A percentile compares a stretch with the other conserved stretches of the same genome.
Conservation (phyloP, 345 rosid species). For the Leavenworthia alabamica region DNA sequence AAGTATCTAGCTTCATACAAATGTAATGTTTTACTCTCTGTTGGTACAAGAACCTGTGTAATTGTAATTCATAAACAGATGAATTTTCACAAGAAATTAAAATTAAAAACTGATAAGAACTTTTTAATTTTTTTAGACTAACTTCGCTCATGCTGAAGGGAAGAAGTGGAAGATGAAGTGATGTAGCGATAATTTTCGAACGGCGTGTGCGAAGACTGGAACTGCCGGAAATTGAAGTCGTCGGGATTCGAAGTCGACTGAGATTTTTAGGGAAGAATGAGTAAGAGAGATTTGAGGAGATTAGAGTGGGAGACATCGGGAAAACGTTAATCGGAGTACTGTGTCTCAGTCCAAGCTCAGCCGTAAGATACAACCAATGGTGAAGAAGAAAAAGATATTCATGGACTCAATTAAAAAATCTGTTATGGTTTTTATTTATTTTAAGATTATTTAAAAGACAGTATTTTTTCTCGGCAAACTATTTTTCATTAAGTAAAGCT, state of each 20-base stretch:
- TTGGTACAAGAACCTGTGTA: slow-evolving; percentile 64
- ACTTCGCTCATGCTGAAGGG: slow-evolving; percentile 57
- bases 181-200: slow-evolving; percentile 8
- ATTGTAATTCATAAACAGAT: background rate
- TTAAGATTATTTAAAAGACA: too few species aligned
- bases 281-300: too few species aligned
- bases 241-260: slow-evolving; percentile 9
- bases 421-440: too few species aligned
- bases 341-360: too few species aligned
- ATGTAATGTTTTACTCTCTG: slow-evolving; percentile 70
- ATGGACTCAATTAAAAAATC: too few species aligned
- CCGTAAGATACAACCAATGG: too few species aligned
- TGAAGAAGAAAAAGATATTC: too few species aligned
- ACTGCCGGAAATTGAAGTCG: background rate
- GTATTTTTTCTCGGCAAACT: too few species aligned
- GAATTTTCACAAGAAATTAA: background rate
- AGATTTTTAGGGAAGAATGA: too few species aligned
- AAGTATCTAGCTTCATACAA: slow-evolving; percentile 71
- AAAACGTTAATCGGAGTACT: too few species aligned
- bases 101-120: background rate
- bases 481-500: too few species aligned
- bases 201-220: background rate
- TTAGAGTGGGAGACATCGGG: too few species aligned
- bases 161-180: slow-evolving; percentile 56
- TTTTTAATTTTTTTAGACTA: background rate